Percentiles rank a stretch among this genome's conserved stretches.
Evolutionary conservation across 164 flowering plant species (phyloP).

Genomic region (Amborella trichopoda): DNA sequence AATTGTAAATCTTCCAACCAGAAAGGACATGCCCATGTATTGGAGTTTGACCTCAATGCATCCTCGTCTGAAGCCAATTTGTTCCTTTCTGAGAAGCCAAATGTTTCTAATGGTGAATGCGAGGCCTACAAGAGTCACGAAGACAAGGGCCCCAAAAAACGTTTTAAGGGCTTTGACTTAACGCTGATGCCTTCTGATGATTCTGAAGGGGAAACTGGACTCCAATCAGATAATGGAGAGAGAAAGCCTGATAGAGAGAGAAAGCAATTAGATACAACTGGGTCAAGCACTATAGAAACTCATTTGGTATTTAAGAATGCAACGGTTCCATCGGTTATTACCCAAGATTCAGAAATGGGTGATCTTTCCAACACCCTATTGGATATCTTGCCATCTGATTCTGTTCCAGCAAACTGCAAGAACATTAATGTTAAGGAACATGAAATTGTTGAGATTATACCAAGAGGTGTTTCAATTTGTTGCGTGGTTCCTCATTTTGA

Average conservation of each 20-base stretch:
- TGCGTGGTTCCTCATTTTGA: no score
- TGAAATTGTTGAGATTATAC: no score
- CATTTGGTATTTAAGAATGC: no score
- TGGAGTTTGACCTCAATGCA: slow-evolving; percentile 13
- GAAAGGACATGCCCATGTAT: slow-evolving; percentile 11
- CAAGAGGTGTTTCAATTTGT: no score
- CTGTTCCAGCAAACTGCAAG: no score
- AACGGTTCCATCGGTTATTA: no score
- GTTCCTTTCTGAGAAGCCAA: slow-evolving; percentile 11
- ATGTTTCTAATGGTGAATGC: slow-evolving; percentile 1
- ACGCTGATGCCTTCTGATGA: slow-evolving; percentile 23
- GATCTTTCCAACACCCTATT: no score
- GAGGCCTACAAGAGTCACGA: slow-evolving; percentile 15
- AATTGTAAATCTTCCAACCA: slow-evolving; percentile 10
- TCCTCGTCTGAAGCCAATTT: slow-evolving; percentile 14
- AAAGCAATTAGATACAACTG: slow-evolving; percentile 14
- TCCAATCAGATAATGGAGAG: no score
- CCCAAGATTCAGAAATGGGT: no score
- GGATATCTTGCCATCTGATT: no score
- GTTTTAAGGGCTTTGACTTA: slow-evolving; percentile 20
- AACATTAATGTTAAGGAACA: no score
- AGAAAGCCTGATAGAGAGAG: slow-evolving; percentile 20
- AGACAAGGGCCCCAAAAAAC: slow-evolving; percentile 10
- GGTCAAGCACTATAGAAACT: no score
- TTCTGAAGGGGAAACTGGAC: slow-evolving; percentile 9